Evolutionary conservation across 148 eudicot genomes (phyloP).

Genomic region (Vaccinium darrowii): DNA sequence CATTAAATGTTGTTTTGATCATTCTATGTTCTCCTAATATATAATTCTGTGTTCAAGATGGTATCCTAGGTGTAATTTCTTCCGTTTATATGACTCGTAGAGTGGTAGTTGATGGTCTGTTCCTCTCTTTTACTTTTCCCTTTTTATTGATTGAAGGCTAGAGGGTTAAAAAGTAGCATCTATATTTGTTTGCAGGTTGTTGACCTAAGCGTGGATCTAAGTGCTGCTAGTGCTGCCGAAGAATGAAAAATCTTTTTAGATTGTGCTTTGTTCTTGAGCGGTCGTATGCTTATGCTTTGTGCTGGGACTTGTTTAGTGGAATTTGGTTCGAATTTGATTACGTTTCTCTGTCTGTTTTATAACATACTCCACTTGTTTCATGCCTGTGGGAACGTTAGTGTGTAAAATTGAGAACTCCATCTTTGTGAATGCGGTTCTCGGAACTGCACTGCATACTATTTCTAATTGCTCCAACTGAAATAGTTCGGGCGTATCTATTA

Average conservation of each 20-base stretch:
- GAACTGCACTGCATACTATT: neutral
- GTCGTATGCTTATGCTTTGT: neutral
- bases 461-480: neutral
- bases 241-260: slow-evolving; percentile 42
- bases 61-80: neutral
- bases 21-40: neutral
- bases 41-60: neutral
- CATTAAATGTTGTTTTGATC: neutral
- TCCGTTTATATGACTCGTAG: neutral
- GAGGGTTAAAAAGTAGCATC: neutral
- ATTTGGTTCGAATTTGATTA: neutral
- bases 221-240: slow-evolving; percentile 98
- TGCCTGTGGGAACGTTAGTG: slow-evolving; percentile 1
- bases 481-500: neutral
- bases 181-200: slow-evolving; percentile 46
- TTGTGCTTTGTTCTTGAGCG: neutral
- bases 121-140: neutral
- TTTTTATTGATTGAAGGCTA: neutral
- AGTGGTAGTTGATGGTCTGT: neutral
- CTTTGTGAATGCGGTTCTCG: neutral
- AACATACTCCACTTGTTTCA: neutral
- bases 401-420: neutral
- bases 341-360: neutral
- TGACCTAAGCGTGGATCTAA: slow-evolving; percentile 87
- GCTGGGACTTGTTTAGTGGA: neutral